These are phyloP conservation scores for Cystofilobasidium ferigula DNA, from an alignment of 768 basidiomycete species.

Conservation along the genomic window DNA sequence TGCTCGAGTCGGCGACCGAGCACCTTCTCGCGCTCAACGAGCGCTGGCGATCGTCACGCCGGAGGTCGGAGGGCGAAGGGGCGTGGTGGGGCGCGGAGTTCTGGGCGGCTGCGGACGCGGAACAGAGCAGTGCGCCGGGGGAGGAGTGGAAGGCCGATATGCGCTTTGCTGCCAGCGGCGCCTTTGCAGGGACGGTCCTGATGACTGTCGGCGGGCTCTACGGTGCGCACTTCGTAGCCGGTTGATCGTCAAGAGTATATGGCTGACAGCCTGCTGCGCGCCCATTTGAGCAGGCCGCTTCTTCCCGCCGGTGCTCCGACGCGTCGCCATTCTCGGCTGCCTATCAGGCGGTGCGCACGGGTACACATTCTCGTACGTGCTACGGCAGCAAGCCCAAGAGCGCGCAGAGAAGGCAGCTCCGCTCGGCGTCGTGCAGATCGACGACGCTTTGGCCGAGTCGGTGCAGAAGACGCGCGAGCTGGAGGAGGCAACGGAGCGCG, in stretches of 20 bases:
- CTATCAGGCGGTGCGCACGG: not conserved
- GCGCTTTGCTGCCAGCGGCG: not conserved
- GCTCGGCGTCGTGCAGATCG: not conserved
- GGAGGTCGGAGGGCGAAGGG: not conserved
- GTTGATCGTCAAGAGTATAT: too few relatives aligned
- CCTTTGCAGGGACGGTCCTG: not conserved
- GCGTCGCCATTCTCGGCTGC: not conserved
- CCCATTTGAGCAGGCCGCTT: not conserved
- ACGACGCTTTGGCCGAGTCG: not conserved
- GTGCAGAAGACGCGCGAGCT: not conserved
- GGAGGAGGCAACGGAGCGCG: not conserved
- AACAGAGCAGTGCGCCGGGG: too few relatives aligned
- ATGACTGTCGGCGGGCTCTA: not conserved
- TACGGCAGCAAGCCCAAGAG: not conserved
- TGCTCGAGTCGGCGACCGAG: constrained; percentile 4
- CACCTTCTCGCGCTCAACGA: constrained; percentile 1
- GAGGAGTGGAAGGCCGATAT: not conserved
- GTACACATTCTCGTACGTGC: not conserved
- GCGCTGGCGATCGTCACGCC: not conserved
- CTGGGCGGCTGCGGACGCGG: not conserved
- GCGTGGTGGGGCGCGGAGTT: constrained; percentile 1
- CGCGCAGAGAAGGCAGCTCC: not conserved
- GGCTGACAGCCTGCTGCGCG: not conserved
- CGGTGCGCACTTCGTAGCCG: too few relatives aligned
- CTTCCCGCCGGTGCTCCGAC: constrained; percentile 6